These are phyloP conservation scores for Penicillium riverlandense DNA, from an alignment of 495 filamentous ascomycete species.

Conservation along the genomic window DNA sequence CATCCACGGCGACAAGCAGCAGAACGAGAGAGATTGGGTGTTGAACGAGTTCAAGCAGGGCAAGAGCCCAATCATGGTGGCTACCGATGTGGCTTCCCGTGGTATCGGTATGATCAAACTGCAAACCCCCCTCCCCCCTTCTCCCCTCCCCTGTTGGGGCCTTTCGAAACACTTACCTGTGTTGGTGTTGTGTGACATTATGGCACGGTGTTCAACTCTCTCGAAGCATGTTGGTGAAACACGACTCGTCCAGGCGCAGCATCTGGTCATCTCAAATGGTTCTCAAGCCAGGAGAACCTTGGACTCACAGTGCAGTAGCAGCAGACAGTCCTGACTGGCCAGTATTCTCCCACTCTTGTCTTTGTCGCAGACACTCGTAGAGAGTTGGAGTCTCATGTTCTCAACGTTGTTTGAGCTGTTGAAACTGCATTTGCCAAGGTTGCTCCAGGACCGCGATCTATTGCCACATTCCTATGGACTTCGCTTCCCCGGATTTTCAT, in stretches of 20 bases:
- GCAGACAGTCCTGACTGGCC: slow-evolving; percentile 50
- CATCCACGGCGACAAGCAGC: slow-evolving; percentile 98
- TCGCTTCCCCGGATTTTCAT: slow-evolving; percentile 44
- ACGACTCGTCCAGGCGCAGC: slow-evolving; percentile 74
- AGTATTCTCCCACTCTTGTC: slow-evolving; percentile 54
- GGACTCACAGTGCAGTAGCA: slow-evolving; percentile 73
- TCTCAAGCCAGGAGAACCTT: slow-evolving; percentile 71
- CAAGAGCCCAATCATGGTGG: slow-evolving; percentile 81
- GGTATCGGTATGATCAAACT: slow-evolving; percentile 96
- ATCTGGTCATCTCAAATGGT: slow-evolving; percentile 68
- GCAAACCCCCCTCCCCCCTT: slow-evolving; percentile 41
- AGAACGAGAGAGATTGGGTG: slow-evolving; percentile 99
- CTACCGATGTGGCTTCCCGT: slow-evolving; percentile 93
- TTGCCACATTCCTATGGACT: slow-evolving; percentile 44
- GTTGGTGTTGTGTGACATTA: slow-evolving; percentile 58
- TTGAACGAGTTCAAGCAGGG: slow-evolving; percentile 99
- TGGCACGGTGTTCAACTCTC: slow-evolving; percentile 87
- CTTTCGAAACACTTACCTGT: slow-evolving; percentile 33
- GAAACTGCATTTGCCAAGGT: slow-evolving; percentile 59
- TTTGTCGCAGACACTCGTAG: slow-evolving; percentile 61
- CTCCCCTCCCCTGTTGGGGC: slow-evolving; percentile 26
- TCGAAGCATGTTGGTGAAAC: slow-evolving; percentile 65
- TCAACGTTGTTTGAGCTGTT: slow-evolving; percentile 56
- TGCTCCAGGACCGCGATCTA: slow-evolving; percentile 64
- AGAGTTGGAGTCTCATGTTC: slow-evolving; percentile 56